These are phyloP conservation scores for Camelina sativa DNA, from an alignment of 345 rosid genomes.

Conservation along the genomic window DNA sequence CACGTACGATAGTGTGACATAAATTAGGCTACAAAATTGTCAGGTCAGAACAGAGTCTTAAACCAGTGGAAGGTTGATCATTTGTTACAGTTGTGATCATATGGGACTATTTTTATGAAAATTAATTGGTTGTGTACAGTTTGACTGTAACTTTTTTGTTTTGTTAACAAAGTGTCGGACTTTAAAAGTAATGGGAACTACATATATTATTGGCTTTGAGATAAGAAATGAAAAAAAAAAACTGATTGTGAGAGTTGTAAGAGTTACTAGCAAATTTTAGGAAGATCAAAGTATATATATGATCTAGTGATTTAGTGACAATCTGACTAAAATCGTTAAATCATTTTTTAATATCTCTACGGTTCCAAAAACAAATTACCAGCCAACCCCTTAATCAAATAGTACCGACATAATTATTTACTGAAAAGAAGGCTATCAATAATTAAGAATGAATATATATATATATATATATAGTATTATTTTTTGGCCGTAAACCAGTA, in stretches of 20 bases:
- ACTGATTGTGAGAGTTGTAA: background rate
- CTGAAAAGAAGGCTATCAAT: too few species aligned
- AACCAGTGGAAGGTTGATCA: background rate
- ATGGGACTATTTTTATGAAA: background rate
- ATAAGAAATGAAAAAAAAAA: too few species aligned
- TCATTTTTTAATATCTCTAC: background rate
- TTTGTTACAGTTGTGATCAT: background rate
- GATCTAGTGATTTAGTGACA: background rate
- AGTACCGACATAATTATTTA: too few species aligned
- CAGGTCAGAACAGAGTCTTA: slow-evolving; percentile 9
- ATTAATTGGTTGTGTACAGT: background rate
- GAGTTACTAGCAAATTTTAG: background rate
- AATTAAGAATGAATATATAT: background rate
- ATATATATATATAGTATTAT: too few species aligned
- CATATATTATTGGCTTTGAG: background rate
- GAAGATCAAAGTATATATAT: background rate
- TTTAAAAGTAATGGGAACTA: background rate
- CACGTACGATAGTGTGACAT: slow-evolving; percentile 1
- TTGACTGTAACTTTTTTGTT: background rate
- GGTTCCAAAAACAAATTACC: background rate
- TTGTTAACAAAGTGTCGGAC: background rate
- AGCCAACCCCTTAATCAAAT: background rate
- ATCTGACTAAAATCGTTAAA: background rate
- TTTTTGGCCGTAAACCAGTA: background rate
- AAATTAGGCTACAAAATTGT: background rate